A percentile compares a stretch with the other conserved stretches of the same genome.
phyloP scores from a whole-genome alignment of 1,139 yeast genomes.

The Candida pseudoviswanathii region DNA sequence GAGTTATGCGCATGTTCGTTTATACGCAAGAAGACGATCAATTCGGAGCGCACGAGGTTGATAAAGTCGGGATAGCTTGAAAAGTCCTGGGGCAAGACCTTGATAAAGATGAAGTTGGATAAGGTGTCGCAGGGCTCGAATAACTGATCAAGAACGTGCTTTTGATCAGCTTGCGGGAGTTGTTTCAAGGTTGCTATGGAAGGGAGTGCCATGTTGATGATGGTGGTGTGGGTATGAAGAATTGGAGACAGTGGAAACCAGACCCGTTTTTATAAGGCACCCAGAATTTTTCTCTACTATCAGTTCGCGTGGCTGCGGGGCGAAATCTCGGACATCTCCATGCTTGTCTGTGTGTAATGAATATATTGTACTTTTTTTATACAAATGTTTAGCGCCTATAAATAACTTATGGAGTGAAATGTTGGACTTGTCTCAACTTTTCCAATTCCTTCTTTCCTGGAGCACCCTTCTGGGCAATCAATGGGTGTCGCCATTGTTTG shows the following conservation, averaged over 20 bases:
- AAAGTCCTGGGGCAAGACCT: conserved; percentile 23
- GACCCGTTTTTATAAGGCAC: no score
- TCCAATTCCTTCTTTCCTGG: conserved; percentile 44
- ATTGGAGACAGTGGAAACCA: not conserved
- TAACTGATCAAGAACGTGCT: conserved; percentile 50
- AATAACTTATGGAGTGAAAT: conserved; percentile 30
- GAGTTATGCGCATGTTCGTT: conserved; percentile 23
- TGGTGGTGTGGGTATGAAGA: not conserved
- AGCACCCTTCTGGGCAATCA: conserved; percentile 51
- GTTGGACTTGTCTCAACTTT: conserved; percentile 49
- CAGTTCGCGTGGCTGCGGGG: no score
- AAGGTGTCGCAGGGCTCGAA: conserved; percentile 71
- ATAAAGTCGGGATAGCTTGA: conserved; percentile 51
- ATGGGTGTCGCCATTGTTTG: conserved; percentile 56
- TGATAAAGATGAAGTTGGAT: conserved; percentile 41
- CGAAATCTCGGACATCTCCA: no score
- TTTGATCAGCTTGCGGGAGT: conserved; percentile 23
- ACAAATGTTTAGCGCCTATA: conserved; percentile 11
- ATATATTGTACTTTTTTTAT: not conserved
- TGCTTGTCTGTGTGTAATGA: no score
- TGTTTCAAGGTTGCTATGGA: conserved; percentile 20
- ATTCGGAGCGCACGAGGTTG: conserved; percentile 43
- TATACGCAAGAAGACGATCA: conserved; percentile 35
- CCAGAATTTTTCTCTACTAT: no score
- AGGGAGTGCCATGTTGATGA: conserved; percentile 21